Conservation (phyloP, 345 rosid species). For the Citrus hindsii region DNA sequence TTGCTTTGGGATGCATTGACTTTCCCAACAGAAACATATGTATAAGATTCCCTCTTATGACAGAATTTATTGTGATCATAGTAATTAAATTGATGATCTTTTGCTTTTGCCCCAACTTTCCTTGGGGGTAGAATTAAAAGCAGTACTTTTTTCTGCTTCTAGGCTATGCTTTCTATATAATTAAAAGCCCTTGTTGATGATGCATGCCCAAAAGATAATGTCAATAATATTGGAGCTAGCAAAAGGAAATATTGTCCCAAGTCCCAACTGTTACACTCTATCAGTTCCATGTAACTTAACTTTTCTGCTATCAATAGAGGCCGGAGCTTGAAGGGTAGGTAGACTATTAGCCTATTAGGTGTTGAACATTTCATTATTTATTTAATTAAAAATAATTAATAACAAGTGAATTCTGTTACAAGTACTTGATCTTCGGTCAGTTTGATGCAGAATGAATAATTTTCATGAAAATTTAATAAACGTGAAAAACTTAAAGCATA, state of each 20-base stretch:
- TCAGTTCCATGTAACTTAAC: neutral
- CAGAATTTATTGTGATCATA: neutral
- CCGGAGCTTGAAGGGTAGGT: neutral
- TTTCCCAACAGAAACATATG: neutral
- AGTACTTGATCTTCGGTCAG: neutral
- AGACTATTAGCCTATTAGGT: neutral
- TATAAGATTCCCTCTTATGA: neutral
- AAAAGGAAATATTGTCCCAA: neutral
- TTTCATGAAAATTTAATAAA: neutral
- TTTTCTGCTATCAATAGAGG: neutral
- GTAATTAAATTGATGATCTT: neutral
- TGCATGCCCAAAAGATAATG: neutral
- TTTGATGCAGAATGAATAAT: neutral
- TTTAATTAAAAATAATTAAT: neutral
- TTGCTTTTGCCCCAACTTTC: neutral
- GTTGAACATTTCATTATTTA: neutral
- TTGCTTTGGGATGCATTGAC: conserved; percentile 4
- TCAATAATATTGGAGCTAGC: conserved; percentile 1
- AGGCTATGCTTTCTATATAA: neutral
- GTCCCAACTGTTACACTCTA: neutral
- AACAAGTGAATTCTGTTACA: neutral
- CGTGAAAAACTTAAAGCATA: neutral
- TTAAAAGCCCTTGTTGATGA: neutral
- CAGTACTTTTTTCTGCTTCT: neutral
- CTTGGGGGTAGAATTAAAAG: neutral